Percentiles rank a stretch among this genome's conserved stretches.
Evolutionary conservation across 331 rosid species (phyloP).

Genomic region (Spiraea crenata): DNA sequence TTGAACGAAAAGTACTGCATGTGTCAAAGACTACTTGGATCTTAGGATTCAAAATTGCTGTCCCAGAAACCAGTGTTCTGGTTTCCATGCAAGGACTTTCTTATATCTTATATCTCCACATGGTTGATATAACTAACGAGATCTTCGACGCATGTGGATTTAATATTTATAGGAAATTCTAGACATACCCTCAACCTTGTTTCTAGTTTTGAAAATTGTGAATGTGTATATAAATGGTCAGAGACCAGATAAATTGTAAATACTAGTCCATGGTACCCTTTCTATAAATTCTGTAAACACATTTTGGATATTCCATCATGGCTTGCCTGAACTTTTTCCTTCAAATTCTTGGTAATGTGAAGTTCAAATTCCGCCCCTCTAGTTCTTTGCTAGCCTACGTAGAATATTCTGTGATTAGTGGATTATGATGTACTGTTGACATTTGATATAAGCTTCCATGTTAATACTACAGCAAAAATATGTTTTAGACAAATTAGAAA

Average conservation of each 20-base stretch:
- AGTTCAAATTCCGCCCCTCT: not conserved
- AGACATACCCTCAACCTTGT: too few relatives aligned
- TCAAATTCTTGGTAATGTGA: not conserved
- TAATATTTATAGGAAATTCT: too few relatives aligned
- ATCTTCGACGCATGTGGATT: too few relatives aligned
- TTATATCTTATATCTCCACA: not conserved
- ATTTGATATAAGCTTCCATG: not conserved
- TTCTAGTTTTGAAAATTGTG: too few relatives aligned
- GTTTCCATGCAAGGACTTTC: conserved; percentile 1
- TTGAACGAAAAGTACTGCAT: not conserved
- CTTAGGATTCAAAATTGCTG: not conserved
- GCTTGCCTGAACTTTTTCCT: not conserved
- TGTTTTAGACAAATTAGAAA: not conserved
- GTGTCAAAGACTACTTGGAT: not conserved
- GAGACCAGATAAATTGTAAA: not conserved
- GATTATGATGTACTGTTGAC: not conserved
- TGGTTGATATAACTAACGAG: too few relatives aligned
- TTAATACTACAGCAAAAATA: not conserved
- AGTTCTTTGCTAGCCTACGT: not conserved
- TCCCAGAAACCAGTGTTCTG: not conserved
- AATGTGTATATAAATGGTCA: not conserved
- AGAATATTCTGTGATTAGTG: not conserved
- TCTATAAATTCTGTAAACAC: not conserved
- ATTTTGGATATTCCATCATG: not conserved
- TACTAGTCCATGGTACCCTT: not conserved